Conservation (phyloP, 306 rosid genomes). For the Fragaria iinumae region DNA sequence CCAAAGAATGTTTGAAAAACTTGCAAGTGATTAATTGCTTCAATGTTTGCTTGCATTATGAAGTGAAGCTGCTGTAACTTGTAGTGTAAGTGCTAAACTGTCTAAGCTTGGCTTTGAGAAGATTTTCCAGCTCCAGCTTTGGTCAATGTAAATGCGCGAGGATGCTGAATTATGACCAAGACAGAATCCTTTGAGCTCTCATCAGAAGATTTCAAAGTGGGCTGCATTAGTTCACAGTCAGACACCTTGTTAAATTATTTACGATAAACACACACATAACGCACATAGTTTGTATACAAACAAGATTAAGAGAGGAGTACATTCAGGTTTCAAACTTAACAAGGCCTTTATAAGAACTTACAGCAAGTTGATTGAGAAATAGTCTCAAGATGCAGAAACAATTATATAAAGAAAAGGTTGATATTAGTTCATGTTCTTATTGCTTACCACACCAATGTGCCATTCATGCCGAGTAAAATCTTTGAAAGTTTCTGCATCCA, state of each 20-base stretch:
- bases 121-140: slow-evolving; percentile 19
- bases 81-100: slow-evolving; percentile 15
- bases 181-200: slow-evolving; percentile 55
- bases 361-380: background rate
- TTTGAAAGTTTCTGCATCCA: slow-evolving; percentile 87
- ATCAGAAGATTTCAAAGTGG: slow-evolving; percentile 44
- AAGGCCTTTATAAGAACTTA: background rate
- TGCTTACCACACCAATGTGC: slow-evolving; percentile 92
- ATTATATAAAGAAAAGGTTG: background rate
- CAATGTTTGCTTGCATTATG: background rate
- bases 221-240: slow-evolving; percentile 40
- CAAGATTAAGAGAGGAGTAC: background rate
- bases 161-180: slow-evolving; percentile 81
- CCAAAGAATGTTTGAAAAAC: background rate
- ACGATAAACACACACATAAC: background rate
- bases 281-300: background rate
- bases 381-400: background rate
- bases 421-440: background rate
- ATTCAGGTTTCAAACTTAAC: background rate
- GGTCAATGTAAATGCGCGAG: slow-evolving; percentile 45
- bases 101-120: slow-evolving; percentile 22
- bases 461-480: slow-evolving; percentile 69
- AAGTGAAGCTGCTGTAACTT: slow-evolving; percentile 3
- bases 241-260: background rate
- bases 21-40: background rate